A percentile compares a stretch with the other conserved stretches of the same genome.
phyloP scores from a whole-genome alignment of 768 basidiomycete genomes.

The Neoboletus subvelutipes region DNA sequence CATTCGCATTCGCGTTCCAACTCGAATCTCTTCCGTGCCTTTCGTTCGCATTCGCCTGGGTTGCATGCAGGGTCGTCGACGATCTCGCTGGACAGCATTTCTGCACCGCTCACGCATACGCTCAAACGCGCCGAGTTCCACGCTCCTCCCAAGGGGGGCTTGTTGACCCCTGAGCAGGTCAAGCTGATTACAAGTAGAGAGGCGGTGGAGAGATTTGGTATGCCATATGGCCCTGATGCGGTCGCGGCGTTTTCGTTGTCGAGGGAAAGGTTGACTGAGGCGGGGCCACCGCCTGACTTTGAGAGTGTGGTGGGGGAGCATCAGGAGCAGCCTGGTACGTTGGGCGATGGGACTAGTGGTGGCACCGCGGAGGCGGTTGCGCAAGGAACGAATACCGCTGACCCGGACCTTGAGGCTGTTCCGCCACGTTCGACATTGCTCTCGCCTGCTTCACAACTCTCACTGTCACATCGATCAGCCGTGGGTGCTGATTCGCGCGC shows the following conservation, averaged over 20 bases:
- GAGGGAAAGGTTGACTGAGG: constrained; percentile 38
- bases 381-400: not conserved
- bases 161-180: constrained; percentile 50
- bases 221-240: constrained; percentile 76
- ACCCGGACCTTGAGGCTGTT: not conserved
- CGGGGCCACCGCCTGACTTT: constrained; percentile 51
- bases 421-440: not conserved
- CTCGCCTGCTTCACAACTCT: not conserved
- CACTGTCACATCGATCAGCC: not conserved
- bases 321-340: not conserved
- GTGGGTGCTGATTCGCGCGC: constrained; percentile 9
- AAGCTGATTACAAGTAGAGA: constrained; percentile 70
- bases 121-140: constrained; percentile 67
- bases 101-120: constrained; percentile 74
- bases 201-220: constrained; percentile 63
- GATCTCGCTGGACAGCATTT: constrained; percentile 73
- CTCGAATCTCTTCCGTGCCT: constrained; percentile 34
- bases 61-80: constrained; percentile 56
- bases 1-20: constrained; percentile 38
- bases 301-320: constrained; percentile 27
- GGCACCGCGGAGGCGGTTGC: not conserved
- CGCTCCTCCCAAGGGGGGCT: constrained; percentile 50
- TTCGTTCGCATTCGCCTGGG: constrained; percentile 41
- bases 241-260: constrained; percentile 55
- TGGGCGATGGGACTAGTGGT: not conserved